These are phyloP conservation scores for Trichoderma citrinoviride DNA, from an alignment of 2,329 filamentous ascomycete species.

Conservation along the genomic window DNA sequence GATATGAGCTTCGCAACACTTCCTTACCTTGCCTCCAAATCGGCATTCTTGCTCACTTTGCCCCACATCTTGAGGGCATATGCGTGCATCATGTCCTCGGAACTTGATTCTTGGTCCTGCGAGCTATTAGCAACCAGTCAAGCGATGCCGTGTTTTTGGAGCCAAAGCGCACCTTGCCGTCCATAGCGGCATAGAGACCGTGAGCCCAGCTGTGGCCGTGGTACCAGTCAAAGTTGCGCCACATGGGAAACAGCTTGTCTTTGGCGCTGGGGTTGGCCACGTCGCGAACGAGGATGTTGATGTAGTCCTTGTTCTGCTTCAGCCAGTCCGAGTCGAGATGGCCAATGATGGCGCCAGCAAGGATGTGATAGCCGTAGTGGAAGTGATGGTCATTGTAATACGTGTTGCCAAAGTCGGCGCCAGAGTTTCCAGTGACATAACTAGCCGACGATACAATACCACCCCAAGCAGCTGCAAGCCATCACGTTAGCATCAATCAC, in stretches of 20 bases:
- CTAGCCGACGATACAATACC: constrained; percentile 75
- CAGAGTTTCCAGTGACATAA: constrained; percentile 65
- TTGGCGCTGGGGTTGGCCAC: constrained; percentile 68
- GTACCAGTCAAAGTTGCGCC: constrained; percentile 87
- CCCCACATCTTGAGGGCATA: constrained; percentile 97
- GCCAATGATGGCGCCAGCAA: constrained; percentile 79
- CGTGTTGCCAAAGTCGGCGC: constrained; percentile 85
- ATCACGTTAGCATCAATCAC: background rate
- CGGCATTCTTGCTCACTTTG: constrained; percentile 66
- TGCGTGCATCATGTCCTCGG: constrained; percentile 83
- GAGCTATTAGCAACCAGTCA: background rate
- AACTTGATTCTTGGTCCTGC: constrained; percentile 78
- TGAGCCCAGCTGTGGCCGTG: constrained; percentile 94
- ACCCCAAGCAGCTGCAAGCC: constrained; percentile 62
- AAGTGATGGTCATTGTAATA: constrained; percentile 77
- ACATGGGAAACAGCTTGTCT: constrained; percentile 78
- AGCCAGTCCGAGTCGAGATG: constrained; percentile 76
- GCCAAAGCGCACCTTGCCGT: constrained; percentile 59
- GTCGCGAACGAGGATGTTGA: constrained; percentile 83
- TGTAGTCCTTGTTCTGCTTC: constrained; percentile 68
- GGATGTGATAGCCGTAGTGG: constrained; percentile 86
- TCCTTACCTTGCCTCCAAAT: constrained; percentile 69
- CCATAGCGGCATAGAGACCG: constrained; percentile 65
- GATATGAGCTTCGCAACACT: too few relatives aligned
- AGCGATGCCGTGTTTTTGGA: background rate